Evolutionary conservation across 257 asterid genomes (phyloP), one percentile per base, ranked within the genome.

Genomic region (Solanum bulbocastanum): DNA sequence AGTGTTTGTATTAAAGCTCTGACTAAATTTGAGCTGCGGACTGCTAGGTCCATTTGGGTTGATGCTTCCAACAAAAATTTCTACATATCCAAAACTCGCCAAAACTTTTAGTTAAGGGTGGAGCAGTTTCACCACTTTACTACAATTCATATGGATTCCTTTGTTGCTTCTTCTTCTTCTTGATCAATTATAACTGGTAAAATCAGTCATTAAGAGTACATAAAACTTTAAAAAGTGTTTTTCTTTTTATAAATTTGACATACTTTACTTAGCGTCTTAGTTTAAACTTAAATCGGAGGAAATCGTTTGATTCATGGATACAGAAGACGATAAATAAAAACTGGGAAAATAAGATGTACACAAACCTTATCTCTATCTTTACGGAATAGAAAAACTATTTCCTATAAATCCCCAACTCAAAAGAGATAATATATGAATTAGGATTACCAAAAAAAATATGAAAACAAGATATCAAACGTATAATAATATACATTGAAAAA

Each of bases 31-130:
- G 23, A 49, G 23, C 5, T 1, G 60, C 0, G 1, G 4, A 15
- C 8, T 49, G 3, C 1, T 0, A 1, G 60, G 3, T 2, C 4
- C 23, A 0, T 52, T 52, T 6, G 22, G 8, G 23, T 16, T 52
- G 60, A 16, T 3, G 10, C 9, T 16, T 16, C 3, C 60, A 52
- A 16, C 9, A 52, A 5, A 16, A 16, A 0, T 5, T 52, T 15
- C 3, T 52, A 52, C 23, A 52, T 52, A 16, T 52, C 3, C 3
- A 49, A 15, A 3, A 49, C 9, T 49, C 60, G 3, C 9, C 22
- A 52, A 52, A 3, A 52, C 9, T 18, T 52, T 1, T 5, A 2
- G 8, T 52, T 52, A 52, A 52, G 10, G 23, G 0, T 16, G 9
- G 1, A 52, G 0, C 23, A 52, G 23, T 16, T 1, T 16, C 60